Base-by-base conservation (phyloP, 495 filamentous ascomycete species). In the Massariosphaeria phaeospora region DNA sequence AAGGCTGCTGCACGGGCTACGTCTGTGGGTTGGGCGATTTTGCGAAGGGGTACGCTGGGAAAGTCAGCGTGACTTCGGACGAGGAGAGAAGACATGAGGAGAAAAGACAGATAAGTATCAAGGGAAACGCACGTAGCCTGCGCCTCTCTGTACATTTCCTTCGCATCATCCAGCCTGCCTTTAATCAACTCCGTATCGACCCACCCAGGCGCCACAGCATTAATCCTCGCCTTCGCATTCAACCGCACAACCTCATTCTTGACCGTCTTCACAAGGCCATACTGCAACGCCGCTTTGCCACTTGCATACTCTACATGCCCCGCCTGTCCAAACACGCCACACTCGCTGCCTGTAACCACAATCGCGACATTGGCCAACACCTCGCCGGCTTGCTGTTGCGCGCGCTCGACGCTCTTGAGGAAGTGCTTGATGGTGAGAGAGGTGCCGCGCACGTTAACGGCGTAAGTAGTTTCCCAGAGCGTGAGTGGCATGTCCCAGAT, bases 361-460 rank as follows among this genome's bases (percentile, higher is more conserved):
- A 81, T 76, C 3, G 77, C 71, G 0, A 79, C 69, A 42, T 77
- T 79, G 3, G 70, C 66, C 3, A 80, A 45, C 61, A 76, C 71
- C n/a, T 52, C 57, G 3, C 64, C 68, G 0, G 55, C 57, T 5
- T 61, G 45, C 15, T 63, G 53, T 57, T 79, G 76, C 17, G 53
- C 41, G 2, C 61, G 40, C 9, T 69, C 61, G 1, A 75, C 73
- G 2, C 65, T 45, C 18, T 67, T 68, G 8, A 82, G 68, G 67
- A 80, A 81, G 48, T 79, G 73, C 52, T 82, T 82, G 58, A 81
- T 77, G 21, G 76, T 76, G 0, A 82, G 68, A 58, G 79, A 81
- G 5, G 76, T 78, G 35, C 76, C 76, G 15, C 74, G 74, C 12
- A 75, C 66, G 50, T 79, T 80, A 27, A 65, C 67, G 11, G 64